Evolutionary conservation across 2,329 filamentous ascomycete genomes (phyloP).

Genomic region (Penicillium brasilianum): DNA sequence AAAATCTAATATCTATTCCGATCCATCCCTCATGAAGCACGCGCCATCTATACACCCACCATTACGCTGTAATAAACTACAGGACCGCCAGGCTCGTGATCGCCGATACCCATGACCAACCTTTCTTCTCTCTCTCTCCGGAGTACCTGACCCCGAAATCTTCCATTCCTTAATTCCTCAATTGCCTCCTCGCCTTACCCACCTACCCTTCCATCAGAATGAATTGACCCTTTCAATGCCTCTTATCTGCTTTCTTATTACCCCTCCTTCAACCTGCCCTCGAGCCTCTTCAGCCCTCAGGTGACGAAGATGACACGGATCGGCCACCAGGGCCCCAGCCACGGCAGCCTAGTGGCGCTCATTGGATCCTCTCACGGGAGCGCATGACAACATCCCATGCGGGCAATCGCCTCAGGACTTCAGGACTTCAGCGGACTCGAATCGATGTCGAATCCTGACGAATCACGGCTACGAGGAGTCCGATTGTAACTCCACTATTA

Average conservation of each 20-base stretch:
- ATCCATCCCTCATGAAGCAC: not conserved
- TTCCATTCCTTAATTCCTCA: not conserved
- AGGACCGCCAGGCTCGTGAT: not conserved
- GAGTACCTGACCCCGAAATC: not conserved
- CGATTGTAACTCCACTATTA: not conserved
- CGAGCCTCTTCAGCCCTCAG: conserved; percentile 1
- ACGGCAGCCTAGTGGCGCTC: conserved; percentile 4
- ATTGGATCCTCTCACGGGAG: conserved; percentile 10
- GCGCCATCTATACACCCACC: not conserved
- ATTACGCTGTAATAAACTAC: not conserved
- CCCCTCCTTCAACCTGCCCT: not conserved
- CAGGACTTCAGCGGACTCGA: not conserved
- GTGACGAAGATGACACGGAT: conserved; percentile 20
- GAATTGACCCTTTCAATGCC: not conserved
- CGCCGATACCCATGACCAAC: not conserved
- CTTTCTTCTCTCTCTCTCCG: not conserved
- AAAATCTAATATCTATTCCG: not conserved
- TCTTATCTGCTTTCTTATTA: not conserved
- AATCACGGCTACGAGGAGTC: not conserved
- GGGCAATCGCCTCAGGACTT: conserved; percentile 18
- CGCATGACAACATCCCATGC: conserved; percentile 32
- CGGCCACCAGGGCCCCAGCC: conserved; percentile 5
- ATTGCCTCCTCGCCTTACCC: not conserved
- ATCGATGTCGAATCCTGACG: not conserved
- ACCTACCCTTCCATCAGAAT: not conserved